These are phyloP conservation scores for Kodamaea leandrae DNA, from an alignment of 805 yeast genomes.

Conservation along the genomic window DNA sequence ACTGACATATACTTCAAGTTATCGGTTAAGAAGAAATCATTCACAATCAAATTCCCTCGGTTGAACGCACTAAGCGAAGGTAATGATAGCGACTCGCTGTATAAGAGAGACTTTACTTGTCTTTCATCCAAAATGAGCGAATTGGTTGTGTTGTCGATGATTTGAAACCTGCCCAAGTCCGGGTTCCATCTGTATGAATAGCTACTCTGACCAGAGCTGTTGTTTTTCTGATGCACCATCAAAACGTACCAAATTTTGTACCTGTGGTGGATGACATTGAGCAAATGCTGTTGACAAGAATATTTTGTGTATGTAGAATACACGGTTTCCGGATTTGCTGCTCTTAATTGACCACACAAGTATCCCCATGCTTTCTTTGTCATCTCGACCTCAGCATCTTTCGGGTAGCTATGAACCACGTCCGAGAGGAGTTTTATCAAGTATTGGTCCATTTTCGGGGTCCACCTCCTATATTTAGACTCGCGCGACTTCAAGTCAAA, in stretches of 20 bases:
- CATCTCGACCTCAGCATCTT: slow-evolving; percentile 30
- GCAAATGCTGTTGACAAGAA: slow-evolving; percentile 37
- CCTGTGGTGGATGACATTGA: slow-evolving; percentile 35
- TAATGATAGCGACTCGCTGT: slow-evolving; percentile 29
- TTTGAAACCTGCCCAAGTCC: slow-evolving; percentile 31
- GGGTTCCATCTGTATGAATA: slow-evolving; percentile 38
- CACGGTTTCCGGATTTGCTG: slow-evolving; percentile 40
- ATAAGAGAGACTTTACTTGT: slow-evolving; percentile 30
- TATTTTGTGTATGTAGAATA: slow-evolving; percentile 41
- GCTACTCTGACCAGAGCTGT: slow-evolving; percentile 16
- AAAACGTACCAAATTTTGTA: slow-evolving; percentile 35
- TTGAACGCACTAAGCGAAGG: slow-evolving; percentile 29
- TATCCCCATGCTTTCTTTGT: slow-evolving; percentile 39
- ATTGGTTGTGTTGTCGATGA: slow-evolving; percentile 25
- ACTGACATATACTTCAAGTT: slow-evolving; percentile 34
- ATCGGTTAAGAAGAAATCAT: slow-evolving; percentile 36
- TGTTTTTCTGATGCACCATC: slow-evolving; percentile 29
- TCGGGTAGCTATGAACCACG: slow-evolving; percentile 34
- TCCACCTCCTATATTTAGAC: slow-evolving; percentile 39
- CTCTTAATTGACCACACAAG: slow-evolving; percentile 32
- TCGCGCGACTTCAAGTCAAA: slow-evolving; percentile 34
- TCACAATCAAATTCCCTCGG: slow-evolving; percentile 34
- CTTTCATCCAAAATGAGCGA: slow-evolving; percentile 29
- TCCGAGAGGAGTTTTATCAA: slow-evolving; percentile 32
- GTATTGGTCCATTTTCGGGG: slow-evolving; percentile 37